Percentiles rank a stretch among this genome's conserved stretches.
Conservation (phyloP, 1,284 basidiomycete genomes). For the Anthracocystis setariae region DNA sequence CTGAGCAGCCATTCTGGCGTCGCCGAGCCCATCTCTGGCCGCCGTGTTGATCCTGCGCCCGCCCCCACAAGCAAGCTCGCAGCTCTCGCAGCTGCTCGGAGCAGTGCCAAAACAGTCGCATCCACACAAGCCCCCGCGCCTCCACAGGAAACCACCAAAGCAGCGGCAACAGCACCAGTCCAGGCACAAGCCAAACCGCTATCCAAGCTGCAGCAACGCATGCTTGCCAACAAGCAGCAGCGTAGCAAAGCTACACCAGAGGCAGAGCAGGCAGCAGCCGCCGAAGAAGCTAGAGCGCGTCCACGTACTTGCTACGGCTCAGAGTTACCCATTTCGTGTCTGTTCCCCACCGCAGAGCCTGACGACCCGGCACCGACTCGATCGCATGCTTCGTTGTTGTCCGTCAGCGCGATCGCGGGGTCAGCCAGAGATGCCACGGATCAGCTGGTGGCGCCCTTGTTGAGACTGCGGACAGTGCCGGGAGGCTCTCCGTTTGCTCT, state of each 20-base stretch:
- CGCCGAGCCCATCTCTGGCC: background rate
- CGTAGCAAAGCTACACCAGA: conserved; percentile 31
- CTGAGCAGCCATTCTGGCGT: conserved; percentile 1
- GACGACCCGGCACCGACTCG: background rate
- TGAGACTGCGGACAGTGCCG: conserved; percentile 20
- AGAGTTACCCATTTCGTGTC: conserved; percentile 34
- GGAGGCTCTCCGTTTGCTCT: conserved; percentile 49
- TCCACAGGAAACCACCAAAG: conserved; percentile 26
- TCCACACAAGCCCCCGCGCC: conserved; percentile 14
- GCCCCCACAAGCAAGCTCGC: conserved; percentile 54
- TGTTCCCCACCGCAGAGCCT: conserved; percentile 45
- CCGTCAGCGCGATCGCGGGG: conserved; percentile 28
- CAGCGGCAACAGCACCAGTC: conserved; percentile 69
- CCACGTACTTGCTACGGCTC: conserved; percentile 46
- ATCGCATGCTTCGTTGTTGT: conserved; percentile 5
- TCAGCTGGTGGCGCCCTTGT: conserved; percentile 25
- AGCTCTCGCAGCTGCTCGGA: conserved; percentile 53
- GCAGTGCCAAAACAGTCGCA: conserved; percentile 8
- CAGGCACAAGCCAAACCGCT: conserved; percentile 69
- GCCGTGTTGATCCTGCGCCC: conserved; percentile 1
- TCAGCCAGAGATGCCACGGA: conserved; percentile 17
- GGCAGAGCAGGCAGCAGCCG: conserved; percentile 30
- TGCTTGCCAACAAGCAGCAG: conserved; percentile 61
- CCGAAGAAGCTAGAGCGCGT: conserved; percentile 25
- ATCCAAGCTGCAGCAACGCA: conserved; percentile 72